Evolutionary conservation across 441 rosid genomes (phyloP).

Genomic region (Erysimum cheiri): DNA sequence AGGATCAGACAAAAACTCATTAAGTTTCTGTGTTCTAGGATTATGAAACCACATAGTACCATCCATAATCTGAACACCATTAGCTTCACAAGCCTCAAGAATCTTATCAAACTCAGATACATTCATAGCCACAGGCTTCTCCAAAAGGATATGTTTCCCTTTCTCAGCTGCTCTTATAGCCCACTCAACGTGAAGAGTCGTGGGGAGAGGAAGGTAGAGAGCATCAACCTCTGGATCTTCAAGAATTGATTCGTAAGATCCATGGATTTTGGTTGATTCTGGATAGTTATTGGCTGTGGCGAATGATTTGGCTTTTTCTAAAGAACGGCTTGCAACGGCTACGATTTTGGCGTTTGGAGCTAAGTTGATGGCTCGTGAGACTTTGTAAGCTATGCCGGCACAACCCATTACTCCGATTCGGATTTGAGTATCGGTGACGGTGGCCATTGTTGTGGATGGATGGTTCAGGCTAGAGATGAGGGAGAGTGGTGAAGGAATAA

Average conservation of each 20-base stretch:
- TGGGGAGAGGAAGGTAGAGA: slow-evolving; percentile 78
- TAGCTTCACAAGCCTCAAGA: slow-evolving; percentile 66
- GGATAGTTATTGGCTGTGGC: slow-evolving; percentile 71
- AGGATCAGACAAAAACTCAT: slow-evolving; percentile 58
- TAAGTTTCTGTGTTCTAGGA: slow-evolving; percentile 69
- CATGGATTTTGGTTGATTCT: slow-evolving; percentile 57
- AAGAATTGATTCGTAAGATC: slow-evolving; percentile 75
- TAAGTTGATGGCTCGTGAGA: slow-evolving; percentile 64
- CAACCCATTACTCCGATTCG: slow-evolving; percentile 81
- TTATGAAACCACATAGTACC: slow-evolving; percentile 94
- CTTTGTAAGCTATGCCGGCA: slow-evolving; percentile 74
- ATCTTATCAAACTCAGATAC: slow-evolving; percentile 68
- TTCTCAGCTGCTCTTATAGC: slow-evolving; percentile 70
- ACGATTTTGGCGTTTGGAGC: slow-evolving; percentile 73
- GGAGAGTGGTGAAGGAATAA: not conserved
- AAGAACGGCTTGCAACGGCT: slow-evolving; percentile 79
- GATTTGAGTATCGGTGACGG: slow-evolving; percentile 38
- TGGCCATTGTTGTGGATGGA: slow-evolving; percentile 33
- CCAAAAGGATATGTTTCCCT: slow-evolving; percentile 79
- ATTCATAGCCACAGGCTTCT: slow-evolving; percentile 80
- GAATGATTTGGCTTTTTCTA: slow-evolving; percentile 62
- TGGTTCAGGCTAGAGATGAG: slow-evolving; percentile 22
- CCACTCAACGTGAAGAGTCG: slow-evolving; percentile 80
- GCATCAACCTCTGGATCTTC: slow-evolving; percentile 78
- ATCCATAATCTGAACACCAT: slow-evolving; percentile 88